These are phyloP conservation scores for Neopestalotiopsis rosae DNA, from an alignment of 2,329 filamentous ascomycete species.

Conservation along the genomic window DNA sequence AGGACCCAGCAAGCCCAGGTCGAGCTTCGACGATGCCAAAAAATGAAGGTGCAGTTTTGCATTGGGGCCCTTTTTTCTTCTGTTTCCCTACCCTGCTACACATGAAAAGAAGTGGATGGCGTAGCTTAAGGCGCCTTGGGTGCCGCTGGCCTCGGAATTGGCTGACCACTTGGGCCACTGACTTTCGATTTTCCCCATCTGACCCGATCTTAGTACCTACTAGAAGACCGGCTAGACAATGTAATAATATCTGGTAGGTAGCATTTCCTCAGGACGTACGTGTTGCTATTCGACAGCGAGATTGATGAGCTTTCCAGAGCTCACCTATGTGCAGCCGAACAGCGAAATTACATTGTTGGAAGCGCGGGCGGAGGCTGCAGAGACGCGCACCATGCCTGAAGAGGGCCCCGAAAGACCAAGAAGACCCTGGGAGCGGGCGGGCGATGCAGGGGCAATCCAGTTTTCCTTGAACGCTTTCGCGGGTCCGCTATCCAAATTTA, in stretches of 20 bases:
- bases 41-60: not conserved
- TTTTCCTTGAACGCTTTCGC: not conserved
- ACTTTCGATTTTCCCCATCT: not conserved
- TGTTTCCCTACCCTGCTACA: not conserved
- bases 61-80: not conserved
- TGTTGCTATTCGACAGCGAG: not conserved
- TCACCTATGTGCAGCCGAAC: not conserved
- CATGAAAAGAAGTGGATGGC: not conserved
- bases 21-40: conserved; percentile 3
- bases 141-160: not conserved
- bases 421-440: conserved; percentile 1
- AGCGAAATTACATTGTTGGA: not conserved
- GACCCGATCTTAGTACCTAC: not conserved
- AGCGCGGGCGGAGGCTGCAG: not conserved
- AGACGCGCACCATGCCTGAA: conserved; percentile 3
- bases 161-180: no score
- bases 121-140: not conserved
- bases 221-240: not conserved
- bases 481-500: conserved; percentile 10
- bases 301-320: not conserved
- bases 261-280: not conserved
- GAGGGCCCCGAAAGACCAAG: not conserved
- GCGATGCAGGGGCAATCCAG: conserved; percentile 3
- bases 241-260: not conserved
- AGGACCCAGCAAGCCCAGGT: not conserved